Evolutionary conservation across 139 green algal genomes (phyloP).

Genomic region (Coelastrella sp.): DNA sequence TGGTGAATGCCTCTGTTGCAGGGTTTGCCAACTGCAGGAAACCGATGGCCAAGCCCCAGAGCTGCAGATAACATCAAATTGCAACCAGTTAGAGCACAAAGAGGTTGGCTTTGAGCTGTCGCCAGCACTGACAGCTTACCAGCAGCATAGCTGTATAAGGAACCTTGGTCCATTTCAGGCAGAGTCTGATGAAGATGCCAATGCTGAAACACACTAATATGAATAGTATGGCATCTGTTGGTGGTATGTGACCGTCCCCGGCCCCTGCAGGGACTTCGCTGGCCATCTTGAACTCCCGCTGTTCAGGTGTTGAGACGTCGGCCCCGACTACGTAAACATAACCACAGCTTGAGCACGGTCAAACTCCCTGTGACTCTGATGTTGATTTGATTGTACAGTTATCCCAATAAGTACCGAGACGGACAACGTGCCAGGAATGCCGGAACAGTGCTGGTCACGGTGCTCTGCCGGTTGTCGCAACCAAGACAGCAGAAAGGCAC

Average conservation of each 20-base stretch:
- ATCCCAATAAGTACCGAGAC: too few relatives aligned
- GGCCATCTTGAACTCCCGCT: neutral
- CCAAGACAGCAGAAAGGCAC: too few relatives aligned
- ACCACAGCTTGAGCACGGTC: too few relatives aligned
- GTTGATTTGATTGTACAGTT: too few relatives aligned
- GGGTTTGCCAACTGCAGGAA: slow-evolving; percentile 29
- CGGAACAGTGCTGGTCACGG: too few relatives aligned
- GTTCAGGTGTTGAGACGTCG: too few relatives aligned
- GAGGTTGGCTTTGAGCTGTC: too few relatives aligned
- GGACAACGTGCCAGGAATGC: too few relatives aligned
- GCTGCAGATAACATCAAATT: neutral
- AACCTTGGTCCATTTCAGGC: slow-evolving; percentile 24
- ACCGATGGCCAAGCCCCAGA: slow-evolving; percentile 30
- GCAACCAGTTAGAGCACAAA: too few relatives aligned
- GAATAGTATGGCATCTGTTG: slow-evolving; percentile 10
- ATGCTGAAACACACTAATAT: slow-evolving; percentile 20
- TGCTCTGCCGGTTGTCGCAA: too few relatives aligned
- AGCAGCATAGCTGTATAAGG: slow-evolving; percentile 39
- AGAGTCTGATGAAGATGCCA: slow-evolving; percentile 23
- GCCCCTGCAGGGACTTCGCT: neutral
- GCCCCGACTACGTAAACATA: too few relatives aligned
- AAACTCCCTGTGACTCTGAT: too few relatives aligned
- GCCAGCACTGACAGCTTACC: slow-evolving; percentile 1
- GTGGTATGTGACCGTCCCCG: neutral
- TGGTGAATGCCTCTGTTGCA: slow-evolving; percentile 28